Evolutionary conservation across 2,329 filamentous ascomycete species (phyloP), one percentile per base, ranked within the genome.

Genomic region (Ambrosiella beaveri): DNA sequence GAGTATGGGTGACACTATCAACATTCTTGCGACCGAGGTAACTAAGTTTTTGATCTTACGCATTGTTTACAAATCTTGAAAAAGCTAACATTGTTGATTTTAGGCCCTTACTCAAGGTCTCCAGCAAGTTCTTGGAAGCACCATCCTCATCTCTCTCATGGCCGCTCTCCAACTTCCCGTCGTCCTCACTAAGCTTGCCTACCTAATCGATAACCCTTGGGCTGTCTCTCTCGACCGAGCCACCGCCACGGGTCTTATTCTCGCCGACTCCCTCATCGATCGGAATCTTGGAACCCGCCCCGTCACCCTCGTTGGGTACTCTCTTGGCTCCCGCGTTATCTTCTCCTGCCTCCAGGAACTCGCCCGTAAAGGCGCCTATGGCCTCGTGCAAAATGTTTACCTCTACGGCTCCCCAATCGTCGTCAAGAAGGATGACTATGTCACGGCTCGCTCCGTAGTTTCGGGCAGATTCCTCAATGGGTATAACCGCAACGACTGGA

Each of bases 201-300:
- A 98, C 66, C 77, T 98, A 17, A 96, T 98, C 63, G 93, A 98
- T 70, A 98, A 98, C 66, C 93, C 93, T 0, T 98, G 93, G 93
- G 88, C 86, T 35, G 90, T 96, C n/a, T 97, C 93, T 1, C 79
- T 95, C 54, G 88, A 93, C 65, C 82, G 93, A 64, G 93, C 93
- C 37, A 90, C 86, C 65, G 78, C 87, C 58, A 88, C 91, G 7
- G 93, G 93, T 2, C 78, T 95, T 52, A 95, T 98, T 67, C 77
- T 98, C 57, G 93, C 93, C 1, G 93, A 98, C 69, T 96, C 91
- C 0, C 74, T 98, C 39, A 86, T 95, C 61, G 89, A 95, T 64
- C 82, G 89, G 54, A 96, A 94, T 66, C 75, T 98, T 17, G 93
- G 93, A 13, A 88, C 89, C 5, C 79, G 93, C 36, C 93, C 93